A percentile compares a stretch with the other conserved stretches of the same genome.
phyloP scores from a whole-genome alignment of 192 early-diverging fungal genomes.

The Powellomyces hirtus region DNA sequence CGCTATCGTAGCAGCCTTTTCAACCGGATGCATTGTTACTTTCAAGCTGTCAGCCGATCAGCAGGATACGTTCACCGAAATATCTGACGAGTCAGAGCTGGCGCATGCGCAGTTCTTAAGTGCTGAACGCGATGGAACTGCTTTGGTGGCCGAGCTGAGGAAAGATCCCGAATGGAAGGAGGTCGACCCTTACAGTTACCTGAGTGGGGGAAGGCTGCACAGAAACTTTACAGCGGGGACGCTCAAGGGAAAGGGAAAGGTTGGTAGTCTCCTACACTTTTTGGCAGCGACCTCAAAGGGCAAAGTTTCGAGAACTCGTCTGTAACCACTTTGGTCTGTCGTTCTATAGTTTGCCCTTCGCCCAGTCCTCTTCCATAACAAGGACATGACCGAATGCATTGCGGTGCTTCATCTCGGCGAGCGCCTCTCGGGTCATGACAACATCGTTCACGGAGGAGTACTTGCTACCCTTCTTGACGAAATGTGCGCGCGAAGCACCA shows the following conservation, averaged over 20 bases:
- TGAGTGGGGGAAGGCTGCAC: constrained; percentile 20
- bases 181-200: constrained; percentile 24
- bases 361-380: constrained; percentile 55
- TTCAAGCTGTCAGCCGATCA: neutral
- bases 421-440: constrained; percentile 70
- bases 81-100: constrained; percentile 5
- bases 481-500: constrained; percentile 48
- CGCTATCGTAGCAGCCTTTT: neutral
- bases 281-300: too few species aligned
- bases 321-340: too few species aligned
- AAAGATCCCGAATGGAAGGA: constrained; percentile 12
- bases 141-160: constrained; percentile 7
- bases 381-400: constrained; percentile 43
- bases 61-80: neutral
- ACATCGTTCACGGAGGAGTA: constrained; percentile 77
- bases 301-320: too few species aligned
- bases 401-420: constrained; percentile 66
- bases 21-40: constrained; percentile 1
- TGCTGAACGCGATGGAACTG: constrained; percentile 15
- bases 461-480: constrained; percentile 74
- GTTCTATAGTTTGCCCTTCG: constrained; percentile 37
- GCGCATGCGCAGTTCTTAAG: constrained; percentile 10
- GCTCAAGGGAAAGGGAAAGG: constrained; percentile 52
- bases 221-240: constrained; percentile 46
- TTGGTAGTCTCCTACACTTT: too few species aligned